Base-by-base conservation (phyloP, 768 basidiomycete genomes). In the Kwoniella sp. region DNA sequence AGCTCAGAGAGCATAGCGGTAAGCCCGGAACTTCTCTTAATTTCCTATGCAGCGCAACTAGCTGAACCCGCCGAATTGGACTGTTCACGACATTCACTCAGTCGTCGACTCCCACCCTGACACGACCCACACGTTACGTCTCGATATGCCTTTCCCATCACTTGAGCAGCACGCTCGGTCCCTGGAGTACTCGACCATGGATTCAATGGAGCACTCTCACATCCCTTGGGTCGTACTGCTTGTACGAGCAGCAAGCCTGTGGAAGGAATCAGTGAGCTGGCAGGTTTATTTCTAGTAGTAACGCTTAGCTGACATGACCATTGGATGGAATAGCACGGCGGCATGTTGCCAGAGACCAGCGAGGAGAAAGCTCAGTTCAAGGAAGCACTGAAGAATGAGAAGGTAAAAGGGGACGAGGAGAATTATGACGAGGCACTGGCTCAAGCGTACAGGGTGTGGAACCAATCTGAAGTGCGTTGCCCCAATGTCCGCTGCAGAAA, bases 381-480 rank as follows among this genome's bases (percentile, higher is more conserved):
- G 74, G 81, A 84, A 33, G 59, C 58, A 2, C 81, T 98, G 48
- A 80, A 83, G n/a, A 81, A 81, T 0, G 85, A 88, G 83, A 87
- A 88, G 71, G 75, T 85, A 61, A 92, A 91, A 72, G 70, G 81
- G 0, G 96, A 99, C 75, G 92, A 98, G 76, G 96, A 99, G 83
- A 99, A 98, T 81, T 93, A 93, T 76, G 95, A 96, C 64, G 95
- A 98, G 79, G 95, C 94, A 1, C 85, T 89, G 72, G 84, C 88
- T 7, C 90, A 96, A 76, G 91, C 90, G 0, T 94, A 90, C 78
- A 87, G 90, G 26, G 85, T 85, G 58, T 93, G 87, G 88, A 86
- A 86, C 0, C 82, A 82, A 57, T 85, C 85, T 22, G 82, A 81
- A 49, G 85, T 84, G 40, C 30, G 78, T 75, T 10, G 13, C 33